Conservation (phyloP, 176 grass and related monocot genomes). For the Panicum miliaceum region DNA sequence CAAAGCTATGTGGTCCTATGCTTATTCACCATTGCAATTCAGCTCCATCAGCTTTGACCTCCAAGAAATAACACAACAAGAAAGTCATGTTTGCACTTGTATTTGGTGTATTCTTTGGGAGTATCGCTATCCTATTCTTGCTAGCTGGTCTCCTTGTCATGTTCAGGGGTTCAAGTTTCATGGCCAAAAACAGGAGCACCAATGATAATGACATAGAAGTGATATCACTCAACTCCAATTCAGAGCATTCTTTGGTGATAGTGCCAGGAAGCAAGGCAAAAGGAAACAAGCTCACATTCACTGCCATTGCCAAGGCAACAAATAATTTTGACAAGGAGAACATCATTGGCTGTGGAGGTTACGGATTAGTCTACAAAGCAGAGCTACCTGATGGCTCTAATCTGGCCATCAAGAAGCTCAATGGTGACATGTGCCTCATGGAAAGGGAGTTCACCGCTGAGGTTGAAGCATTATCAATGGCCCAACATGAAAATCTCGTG, state of each 20-base stretch:
- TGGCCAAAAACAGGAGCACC: not conserved
- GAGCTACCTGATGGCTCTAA: not conserved
- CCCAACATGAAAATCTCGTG: too few relatives aligned
- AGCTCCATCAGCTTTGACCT: not conserved
- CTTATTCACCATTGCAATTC: not conserved
- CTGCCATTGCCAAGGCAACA: not conserved
- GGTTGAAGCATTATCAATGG: too few relatives aligned
- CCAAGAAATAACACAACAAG: not conserved
- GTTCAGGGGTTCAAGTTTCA: not conserved
- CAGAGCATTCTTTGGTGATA: not conserved
- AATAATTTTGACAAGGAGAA: not conserved
- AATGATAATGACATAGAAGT: not conserved
- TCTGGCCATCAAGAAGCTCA: not conserved
- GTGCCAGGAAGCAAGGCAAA: not conserved
- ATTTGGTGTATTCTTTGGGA: constrained; percentile 28
- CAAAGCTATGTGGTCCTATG: constrained; percentile 15
- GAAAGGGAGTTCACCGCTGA: too few relatives aligned
- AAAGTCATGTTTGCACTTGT: constrained; percentile 15
- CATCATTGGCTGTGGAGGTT: not conserved
- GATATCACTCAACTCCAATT: not conserved
- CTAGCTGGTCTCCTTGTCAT: not conserved
- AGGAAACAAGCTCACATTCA: not conserved
- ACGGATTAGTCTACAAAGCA: not conserved
- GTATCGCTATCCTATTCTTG: not conserved
- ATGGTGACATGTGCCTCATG: too few relatives aligned